Conservation (phyloP, 2,329 filamentous ascomycete genomes). For the Alternaria solani region DNA sequence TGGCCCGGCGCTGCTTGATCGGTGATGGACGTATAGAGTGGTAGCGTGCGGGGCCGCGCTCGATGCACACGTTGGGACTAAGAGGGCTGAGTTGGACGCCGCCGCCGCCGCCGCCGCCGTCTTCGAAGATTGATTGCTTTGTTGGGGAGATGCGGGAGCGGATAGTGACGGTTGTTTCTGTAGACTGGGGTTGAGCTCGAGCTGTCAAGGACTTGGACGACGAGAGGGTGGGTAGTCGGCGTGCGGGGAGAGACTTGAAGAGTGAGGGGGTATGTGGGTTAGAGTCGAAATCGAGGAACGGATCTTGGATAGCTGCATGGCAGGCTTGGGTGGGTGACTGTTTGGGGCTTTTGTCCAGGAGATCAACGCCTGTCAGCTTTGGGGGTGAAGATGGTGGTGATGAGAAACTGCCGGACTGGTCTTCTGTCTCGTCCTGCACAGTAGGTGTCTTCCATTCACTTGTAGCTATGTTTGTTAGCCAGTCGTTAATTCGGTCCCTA, state of each 20-base stretch:
- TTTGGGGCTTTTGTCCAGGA: not conserved
- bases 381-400: not conserved
- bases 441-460: not conserved
- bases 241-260: not conserved
- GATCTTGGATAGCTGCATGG: not conserved
- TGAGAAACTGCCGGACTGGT: not conserved
- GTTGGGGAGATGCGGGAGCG: not conserved
- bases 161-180: not conserved
- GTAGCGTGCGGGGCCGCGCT: constrained; percentile 37
- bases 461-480: constrained; percentile 23
- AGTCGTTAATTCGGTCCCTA: constrained; percentile 24
- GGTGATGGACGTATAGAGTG: constrained; percentile 9
- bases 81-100: constrained; percentile 30
- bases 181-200: not conserved
- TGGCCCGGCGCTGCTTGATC: not conserved
- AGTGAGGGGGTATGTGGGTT: not conserved
- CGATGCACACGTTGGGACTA: constrained; percentile 43
- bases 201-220: not conserved
- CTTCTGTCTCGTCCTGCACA: not conserved
- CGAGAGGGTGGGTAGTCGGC: not conserved
- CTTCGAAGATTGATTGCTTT: constrained; percentile 1
- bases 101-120: constrained; percentile 3
- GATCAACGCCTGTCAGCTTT: not conserved
- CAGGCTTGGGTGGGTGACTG: not conserved
- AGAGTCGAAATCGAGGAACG: not conserved